Evolutionary conservation across 2,329 filamentous ascomycete genomes (phyloP).

Genomic region (Chaetomiaceae sp.): DNA sequence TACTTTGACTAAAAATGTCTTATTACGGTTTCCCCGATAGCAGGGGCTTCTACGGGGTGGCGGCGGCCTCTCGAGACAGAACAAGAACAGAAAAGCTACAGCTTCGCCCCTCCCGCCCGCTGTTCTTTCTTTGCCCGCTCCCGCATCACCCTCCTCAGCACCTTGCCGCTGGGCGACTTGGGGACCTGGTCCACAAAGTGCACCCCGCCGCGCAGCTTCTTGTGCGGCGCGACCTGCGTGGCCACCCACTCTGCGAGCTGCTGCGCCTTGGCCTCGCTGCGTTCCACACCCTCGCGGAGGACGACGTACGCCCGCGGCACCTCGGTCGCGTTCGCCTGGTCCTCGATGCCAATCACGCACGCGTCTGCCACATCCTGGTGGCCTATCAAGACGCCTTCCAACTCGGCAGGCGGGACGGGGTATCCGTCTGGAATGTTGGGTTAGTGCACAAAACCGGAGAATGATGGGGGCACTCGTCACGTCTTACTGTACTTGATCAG

Average conservation of each 20-base stretch:
- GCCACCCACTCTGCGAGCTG: conserved; percentile 38
- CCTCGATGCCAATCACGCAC: conserved; percentile 59
- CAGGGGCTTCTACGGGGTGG: too few species aligned
- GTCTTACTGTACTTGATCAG: conserved; percentile 54
- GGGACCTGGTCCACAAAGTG: conserved; percentile 63
- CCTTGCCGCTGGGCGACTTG: conserved; percentile 60
- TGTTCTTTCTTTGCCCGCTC: conserved; percentile 36
- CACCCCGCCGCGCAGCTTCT: conserved; percentile 67
- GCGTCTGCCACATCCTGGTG: conserved; percentile 49
- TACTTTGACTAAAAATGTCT: too few species aligned
- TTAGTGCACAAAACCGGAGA: background rate
- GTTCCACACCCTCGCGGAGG: conserved; percentile 35
- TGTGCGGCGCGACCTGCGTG: conserved; percentile 44
- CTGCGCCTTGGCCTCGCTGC: conserved; percentile 34
- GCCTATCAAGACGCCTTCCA: conserved; percentile 46
- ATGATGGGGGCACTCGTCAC: background rate
- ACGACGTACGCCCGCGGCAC: conserved; percentile 65
- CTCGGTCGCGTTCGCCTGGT: conserved; percentile 59
- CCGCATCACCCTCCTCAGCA: conserved; percentile 40
- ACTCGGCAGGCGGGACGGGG: conserved; percentile 64
- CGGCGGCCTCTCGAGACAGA: background rate
- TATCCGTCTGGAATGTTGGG: conserved; percentile 51
- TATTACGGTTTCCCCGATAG: too few species aligned
- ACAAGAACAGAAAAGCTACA: conserved; percentile 26
- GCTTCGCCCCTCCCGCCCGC: conserved; percentile 36